Evolutionary conservation across 1,284 basidiomycete species (phyloP).

Genomic region (Marasmius sp.): DNA sequence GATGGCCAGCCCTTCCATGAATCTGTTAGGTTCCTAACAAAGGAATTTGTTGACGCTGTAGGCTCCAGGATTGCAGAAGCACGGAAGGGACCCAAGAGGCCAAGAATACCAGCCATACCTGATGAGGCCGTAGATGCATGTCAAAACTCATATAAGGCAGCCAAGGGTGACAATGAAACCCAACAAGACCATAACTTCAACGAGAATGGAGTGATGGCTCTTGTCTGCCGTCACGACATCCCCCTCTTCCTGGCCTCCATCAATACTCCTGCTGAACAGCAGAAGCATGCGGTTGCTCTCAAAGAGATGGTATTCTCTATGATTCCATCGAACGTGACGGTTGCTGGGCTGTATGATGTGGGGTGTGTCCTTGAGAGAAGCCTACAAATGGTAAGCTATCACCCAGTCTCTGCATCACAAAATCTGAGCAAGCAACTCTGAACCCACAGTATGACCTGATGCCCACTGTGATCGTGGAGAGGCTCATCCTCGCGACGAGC

Average conservation of each 20-base stretch:
- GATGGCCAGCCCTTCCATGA: background rate
- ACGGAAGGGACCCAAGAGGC: background rate
- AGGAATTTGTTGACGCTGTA: background rate
- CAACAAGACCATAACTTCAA: too few species aligned
- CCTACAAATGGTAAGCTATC: slow-evolving; percentile 24
- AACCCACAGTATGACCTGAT: background rate
- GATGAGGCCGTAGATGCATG: too few species aligned
- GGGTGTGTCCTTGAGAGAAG: slow-evolving; percentile 37
- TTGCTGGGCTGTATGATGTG: too few species aligned
- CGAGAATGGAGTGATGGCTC: background rate
- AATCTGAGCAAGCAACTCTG: too few species aligned
- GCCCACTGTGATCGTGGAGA: too few species aligned
- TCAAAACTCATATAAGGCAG: too few species aligned
- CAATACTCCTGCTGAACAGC: slow-evolving; percentile 40
- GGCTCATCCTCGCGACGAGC: slow-evolving; percentile 29
- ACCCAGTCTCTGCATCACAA: background rate
- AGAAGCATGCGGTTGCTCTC: slow-evolving; percentile 36
- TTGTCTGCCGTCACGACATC: slow-evolving; percentile 32
- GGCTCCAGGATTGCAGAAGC: background rate
- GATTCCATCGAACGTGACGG: slow-evolving; percentile 26
- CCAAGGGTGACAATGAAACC: too few species aligned
- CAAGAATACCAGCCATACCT: background rate
- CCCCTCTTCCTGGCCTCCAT: slow-evolving; percentile 38
- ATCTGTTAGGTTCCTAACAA: background rate
- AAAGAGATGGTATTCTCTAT: slow-evolving; percentile 28